Base-by-base conservation (phyloP, 2,329 filamentous ascomycete genomes). In the Xylariaceae sp. region DNA sequence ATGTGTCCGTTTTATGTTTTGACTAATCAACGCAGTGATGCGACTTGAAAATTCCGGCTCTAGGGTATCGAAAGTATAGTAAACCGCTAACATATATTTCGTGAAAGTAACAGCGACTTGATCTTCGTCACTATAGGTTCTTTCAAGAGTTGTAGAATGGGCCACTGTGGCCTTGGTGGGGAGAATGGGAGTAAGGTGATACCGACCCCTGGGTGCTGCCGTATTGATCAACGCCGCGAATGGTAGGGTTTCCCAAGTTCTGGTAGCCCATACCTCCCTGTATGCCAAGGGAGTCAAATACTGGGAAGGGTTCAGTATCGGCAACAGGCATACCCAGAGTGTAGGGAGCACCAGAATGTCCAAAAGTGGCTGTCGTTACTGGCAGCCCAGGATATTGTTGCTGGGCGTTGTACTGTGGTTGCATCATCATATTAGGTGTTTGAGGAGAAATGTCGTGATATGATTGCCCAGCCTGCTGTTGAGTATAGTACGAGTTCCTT, bases 111-210 rank as follows among this genome's bases (percentile, higher is more conserved):
- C n/a, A 19, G 11, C 6, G 21, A 31, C 19, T 17, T 29, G 11
- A 17, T 19, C 21, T 31, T 34, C 17, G 28, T 55, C 2, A 41
- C 7, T 14, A 21, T 46, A 9, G 12, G 11, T 16, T 31, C 45
- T 52, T 51, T 67, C 45, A 68, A 26, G 58, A 34, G 16, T 64
- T 64, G 55, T 77, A 78, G 61, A 76, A 78, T 16, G 48, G 55
- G 17, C 68, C 65, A 1, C 65, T 68, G 36, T 74, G 73, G 11
- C 67, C 70, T 54, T 70, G 74, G 39, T 76, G 71, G 4, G 78
- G 77, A 8, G 78, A 79, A 39, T 73, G 75, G 2, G 68, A 65
- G 57, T 74, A 80, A 0, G 78, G 77, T 29, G 78, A 79, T 11
- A 73, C 72, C 2, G 77, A 79, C 6, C 77, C 77, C 8, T 60